Evolutionary conservation across 345 rosid species (phyloP).

Genomic region (Citrus sinensis): DNA sequence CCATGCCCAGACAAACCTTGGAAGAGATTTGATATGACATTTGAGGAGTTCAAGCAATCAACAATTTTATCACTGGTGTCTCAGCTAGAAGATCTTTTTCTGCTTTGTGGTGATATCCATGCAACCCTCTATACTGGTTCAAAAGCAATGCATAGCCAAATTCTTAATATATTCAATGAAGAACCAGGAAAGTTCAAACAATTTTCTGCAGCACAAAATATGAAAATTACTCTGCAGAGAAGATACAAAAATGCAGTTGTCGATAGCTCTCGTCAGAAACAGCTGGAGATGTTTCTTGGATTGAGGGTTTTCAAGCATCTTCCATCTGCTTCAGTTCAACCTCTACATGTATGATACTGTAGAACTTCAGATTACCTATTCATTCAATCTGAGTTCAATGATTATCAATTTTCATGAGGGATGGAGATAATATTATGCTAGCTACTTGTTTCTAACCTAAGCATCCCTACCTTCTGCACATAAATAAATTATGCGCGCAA

Average conservation of each 20-base stretch:
- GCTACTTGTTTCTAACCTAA: background rate
- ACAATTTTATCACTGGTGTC: constrained; percentile 85
- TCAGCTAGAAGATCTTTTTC: constrained; percentile 90
- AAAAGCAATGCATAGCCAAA: constrained; percentile 99
- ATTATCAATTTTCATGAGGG: background rate
- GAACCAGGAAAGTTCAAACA: constrained; percentile 88
- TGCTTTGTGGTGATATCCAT: constrained; percentile 95
- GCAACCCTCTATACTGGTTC: constrained; percentile 99
- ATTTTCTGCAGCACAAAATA: constrained; percentile 87
- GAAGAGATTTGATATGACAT: constrained; percentile 95
- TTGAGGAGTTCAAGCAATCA: constrained; percentile 85
- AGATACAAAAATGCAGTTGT: constrained; percentile 88
- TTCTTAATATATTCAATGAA: constrained; percentile 90
- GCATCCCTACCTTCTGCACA: background rate
- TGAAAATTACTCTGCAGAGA: constrained; percentile 88
- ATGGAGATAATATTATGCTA: background rate
- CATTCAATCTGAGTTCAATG: background rate
- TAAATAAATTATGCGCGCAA: background rate
- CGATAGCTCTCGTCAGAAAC: constrained; percentile 97
- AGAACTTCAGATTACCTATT: background rate
- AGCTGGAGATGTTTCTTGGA: constrained; percentile 95
- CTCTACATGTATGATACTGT: constrained; percentile 63
- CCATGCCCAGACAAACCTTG: constrained; percentile 98
- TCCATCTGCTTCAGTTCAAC: constrained; percentile 80
- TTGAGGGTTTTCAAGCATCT: constrained; percentile 95